phyloP scores from a whole-genome alignment of 108 stramenopile species.

The Thalassiosira profunda region DNA sequence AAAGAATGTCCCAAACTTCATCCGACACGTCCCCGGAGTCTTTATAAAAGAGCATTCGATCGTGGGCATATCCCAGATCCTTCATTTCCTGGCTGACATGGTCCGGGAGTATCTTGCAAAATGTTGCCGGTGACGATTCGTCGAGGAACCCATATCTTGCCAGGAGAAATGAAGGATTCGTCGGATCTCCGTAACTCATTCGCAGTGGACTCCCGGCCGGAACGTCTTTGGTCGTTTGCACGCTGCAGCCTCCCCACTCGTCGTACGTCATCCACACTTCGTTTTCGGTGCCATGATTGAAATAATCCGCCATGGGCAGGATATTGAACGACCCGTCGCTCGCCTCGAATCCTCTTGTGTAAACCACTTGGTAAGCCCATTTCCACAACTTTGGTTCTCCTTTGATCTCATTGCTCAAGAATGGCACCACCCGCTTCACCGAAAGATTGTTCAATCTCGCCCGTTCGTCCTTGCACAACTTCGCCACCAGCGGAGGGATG shows the following conservation, averaged over 20 bases:
- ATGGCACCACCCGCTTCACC: conserved; percentile 17
- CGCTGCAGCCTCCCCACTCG: conserved; percentile 52
- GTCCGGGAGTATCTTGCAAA: conserved; percentile 51
- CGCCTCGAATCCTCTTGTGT: conserved; percentile 49
- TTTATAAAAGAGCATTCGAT: conserved; percentile 58
- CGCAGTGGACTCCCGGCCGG: conserved; percentile 30
- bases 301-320: conserved; percentile 9
- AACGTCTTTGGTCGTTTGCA: conserved; percentile 21
- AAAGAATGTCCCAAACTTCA: conserved; percentile 61
- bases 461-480: conserved; percentile 23
- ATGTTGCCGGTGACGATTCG: conserved; percentile 51
- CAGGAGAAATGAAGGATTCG: conserved; percentile 38
- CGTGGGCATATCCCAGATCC: conserved; percentile 41
- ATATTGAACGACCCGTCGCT: conserved; percentile 32
- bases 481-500: conserved; percentile 28
- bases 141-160: conserved; percentile 47
- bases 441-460: conserved; percentile 26
- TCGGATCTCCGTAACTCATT: conserved; percentile 39
- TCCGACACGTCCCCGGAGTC: conserved; percentile 54
- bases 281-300: conserved; percentile 52
- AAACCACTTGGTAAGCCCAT: conserved; percentile 48
- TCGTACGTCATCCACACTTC: conserved; percentile 25
- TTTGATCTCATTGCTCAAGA: conserved; percentile 55
- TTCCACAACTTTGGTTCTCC: conserved; percentile 5
- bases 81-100: conserved; percentile 34